Conservation (phyloP, 768 basidiomycete genomes). For the Phlebiopsis flavidoalba region DNA sequence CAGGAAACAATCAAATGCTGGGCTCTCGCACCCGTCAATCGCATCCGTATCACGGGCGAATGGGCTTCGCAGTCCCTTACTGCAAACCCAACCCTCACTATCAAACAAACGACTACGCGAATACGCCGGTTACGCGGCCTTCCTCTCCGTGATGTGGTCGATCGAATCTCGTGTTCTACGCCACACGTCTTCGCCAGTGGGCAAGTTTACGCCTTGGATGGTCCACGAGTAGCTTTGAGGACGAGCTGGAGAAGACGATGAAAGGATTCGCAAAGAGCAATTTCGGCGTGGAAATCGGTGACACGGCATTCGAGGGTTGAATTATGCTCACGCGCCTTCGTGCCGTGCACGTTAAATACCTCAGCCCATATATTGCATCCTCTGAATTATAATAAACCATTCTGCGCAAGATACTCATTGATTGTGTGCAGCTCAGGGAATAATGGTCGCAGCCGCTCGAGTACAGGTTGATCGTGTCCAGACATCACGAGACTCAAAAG, state of each 20-base stretch:
- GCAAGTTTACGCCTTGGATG: constrained; percentile 33
- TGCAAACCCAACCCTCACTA: constrained; percentile 35
- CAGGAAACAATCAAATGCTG: constrained; percentile 72
- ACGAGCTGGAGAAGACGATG: constrained; percentile 74
- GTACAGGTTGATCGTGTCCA: too few relatives aligned
- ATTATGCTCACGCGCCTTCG: background rate
- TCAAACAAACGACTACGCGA: constrained; percentile 42
- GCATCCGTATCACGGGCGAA: constrained; percentile 83
- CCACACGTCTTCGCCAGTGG: constrained; percentile 49
- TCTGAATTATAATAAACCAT: background rate
- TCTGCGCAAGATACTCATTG: background rate
- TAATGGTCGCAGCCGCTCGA: too few relatives aligned
- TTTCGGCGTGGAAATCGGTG: constrained; percentile 68
- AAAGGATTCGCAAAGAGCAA: constrained; percentile 71
- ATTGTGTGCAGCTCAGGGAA: background rate
- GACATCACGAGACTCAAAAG: background rate
- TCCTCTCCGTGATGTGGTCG: constrained; percentile 56
- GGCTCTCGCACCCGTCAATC: constrained; percentile 86
- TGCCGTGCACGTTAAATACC: background rate
- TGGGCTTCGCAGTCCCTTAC: constrained; percentile 72
- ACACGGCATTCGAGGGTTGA: constrained; percentile 22
- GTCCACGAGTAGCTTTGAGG: constrained; percentile 62
- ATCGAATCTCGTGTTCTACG: constrained; percentile 71
- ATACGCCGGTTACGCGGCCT: constrained; percentile 56
- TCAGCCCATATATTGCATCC: background rate